Evolutionary conservation across 805 yeast species (phyloP).

Genomic region (Pichia heedii): DNA sequence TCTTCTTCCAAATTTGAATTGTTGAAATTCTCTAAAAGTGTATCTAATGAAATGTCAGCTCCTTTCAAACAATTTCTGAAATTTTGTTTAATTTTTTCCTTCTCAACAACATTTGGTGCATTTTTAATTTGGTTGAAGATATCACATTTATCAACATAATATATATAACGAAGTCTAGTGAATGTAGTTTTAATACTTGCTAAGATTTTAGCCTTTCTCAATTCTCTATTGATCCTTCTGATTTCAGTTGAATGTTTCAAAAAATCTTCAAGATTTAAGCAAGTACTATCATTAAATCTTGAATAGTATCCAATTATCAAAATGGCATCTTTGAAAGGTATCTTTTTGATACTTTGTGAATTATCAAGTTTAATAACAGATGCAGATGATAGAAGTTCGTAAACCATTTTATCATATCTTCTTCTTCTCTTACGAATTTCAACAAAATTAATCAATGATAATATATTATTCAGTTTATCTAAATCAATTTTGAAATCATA

Average conservation of each 20-base stretch:
- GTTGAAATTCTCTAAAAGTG: constrained; percentile 1
- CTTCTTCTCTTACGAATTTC: constrained; percentile 45
- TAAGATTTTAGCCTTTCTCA: constrained; percentile 33
- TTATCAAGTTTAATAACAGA: constrained; percentile 2
- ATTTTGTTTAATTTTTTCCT: background rate
- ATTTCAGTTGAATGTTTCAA: constrained; percentile 51
- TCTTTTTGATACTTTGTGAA: constrained; percentile 39
- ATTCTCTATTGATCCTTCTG: constrained; percentile 44
- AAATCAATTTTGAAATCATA: constrained; percentile 51
- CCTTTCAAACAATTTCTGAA: constrained; percentile 5
- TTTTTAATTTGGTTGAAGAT: constrained; percentile 5
- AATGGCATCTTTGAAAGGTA: constrained; percentile 55
- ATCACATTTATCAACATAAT: constrained; percentile 2
- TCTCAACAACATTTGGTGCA: background rate
- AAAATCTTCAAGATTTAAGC: constrained; percentile 65
- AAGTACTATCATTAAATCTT: constrained; percentile 65
- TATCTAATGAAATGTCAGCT: constrained; percentile 2
- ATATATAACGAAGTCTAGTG: constrained; percentile 37
- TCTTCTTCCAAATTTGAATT: background rate
- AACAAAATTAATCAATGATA: constrained; percentile 45
- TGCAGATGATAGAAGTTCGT: constrained; percentile 55
- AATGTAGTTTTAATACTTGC: constrained; percentile 41
- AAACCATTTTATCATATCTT: constrained; percentile 57
- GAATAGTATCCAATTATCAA: constrained; percentile 68
- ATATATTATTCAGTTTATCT: constrained; percentile 41